A percentile compares a stretch with the other conserved stretches of the same genome.
phyloP scores from a whole-genome alignment of 208 protist species.

The Leishmania martiniquensis region DNA sequence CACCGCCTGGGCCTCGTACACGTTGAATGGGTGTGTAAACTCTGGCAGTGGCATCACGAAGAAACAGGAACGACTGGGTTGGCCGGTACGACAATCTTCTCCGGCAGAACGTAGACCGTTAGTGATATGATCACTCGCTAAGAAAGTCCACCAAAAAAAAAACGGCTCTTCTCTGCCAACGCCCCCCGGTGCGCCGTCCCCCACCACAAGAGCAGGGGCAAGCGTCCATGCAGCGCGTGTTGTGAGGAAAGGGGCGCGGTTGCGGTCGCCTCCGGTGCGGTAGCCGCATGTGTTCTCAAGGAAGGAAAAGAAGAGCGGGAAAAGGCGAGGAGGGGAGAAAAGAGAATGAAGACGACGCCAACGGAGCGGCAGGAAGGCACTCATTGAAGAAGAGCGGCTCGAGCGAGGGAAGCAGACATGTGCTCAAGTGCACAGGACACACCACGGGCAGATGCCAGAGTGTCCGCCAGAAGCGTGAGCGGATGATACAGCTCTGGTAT shows the following conservation, averaged over 20 bases:
- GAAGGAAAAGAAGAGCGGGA: not conserved
- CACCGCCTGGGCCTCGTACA: constrained; percentile 61
- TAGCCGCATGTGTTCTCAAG: not conserved
- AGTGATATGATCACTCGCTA: not conserved
- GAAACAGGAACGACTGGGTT: not conserved
- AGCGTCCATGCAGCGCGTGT: not conserved
- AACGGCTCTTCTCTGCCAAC: not conserved
- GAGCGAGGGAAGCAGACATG: not conserved
- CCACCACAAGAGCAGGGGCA: not conserved
- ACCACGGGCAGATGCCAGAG: not conserved
- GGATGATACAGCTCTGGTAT: not conserved
- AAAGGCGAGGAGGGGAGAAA: not conserved
- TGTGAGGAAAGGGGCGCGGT: not conserved
- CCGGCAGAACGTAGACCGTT: not conserved
- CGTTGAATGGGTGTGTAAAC: constrained; percentile 40
- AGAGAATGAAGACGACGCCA: not conserved
- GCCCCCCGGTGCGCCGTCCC: not conserved
- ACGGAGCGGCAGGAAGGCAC: not conserved
- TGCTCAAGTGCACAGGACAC: not conserved
- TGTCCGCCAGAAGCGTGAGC: not conserved
- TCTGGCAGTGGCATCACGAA: constrained; percentile 26
- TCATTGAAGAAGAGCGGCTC: not conserved
- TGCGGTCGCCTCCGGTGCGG: not conserved
- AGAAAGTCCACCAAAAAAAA: not conserved
- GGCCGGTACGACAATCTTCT: not conserved